Percentiles rank a stretch among this genome's conserved stretches.
phyloP scores from a whole-genome alignment of 306 rosid genomes.

The Carpinus viminea region DNA sequence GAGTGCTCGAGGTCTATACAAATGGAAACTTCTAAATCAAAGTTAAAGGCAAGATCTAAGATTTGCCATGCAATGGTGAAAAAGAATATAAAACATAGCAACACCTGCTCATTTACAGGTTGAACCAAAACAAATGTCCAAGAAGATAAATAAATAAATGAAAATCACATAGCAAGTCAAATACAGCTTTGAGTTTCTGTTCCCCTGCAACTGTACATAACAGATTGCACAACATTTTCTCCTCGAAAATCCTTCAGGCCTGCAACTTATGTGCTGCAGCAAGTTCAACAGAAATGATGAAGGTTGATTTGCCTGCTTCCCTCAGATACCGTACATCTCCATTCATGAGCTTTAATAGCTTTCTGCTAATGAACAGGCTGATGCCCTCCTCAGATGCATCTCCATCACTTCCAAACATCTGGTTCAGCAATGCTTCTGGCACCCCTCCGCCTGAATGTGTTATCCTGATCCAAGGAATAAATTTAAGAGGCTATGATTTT shows the following conservation, averaged over 20 bases:
- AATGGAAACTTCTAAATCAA: background rate
- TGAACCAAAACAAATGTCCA: constrained; percentile 7
- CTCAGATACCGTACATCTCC: constrained; percentile 81
- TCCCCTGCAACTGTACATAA: constrained; percentile 1
- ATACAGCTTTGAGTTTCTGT: background rate
- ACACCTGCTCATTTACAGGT: constrained; percentile 26
- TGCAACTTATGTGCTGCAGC: constrained; percentile 52
- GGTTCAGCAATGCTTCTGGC: constrained; percentile 69
- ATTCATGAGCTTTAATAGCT: constrained; percentile 81
- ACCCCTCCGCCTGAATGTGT: constrained; percentile 73
- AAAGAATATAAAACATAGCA: background rate
- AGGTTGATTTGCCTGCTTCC: constrained; percentile 76
- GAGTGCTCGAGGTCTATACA: too few relatives aligned
- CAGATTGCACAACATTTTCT: constrained; percentile 11
- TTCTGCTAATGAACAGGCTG: constrained; percentile 78
- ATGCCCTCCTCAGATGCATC: constrained; percentile 73
- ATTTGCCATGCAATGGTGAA: background rate
- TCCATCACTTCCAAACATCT: constrained; percentile 72
- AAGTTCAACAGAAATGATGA: constrained; percentile 77
- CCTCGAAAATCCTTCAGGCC: constrained; percentile 27
- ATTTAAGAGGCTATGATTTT: background rate
- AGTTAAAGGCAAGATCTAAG: background rate
- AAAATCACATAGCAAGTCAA: constrained; percentile 4
- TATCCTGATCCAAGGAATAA: constrained; percentile 47
- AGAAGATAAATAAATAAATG: background rate